Percentiles rank a stretch among this genome's conserved stretches.
Conservation (phyloP, 805 yeast genomes). For the Saccharomycopsis fermentans region DNA sequence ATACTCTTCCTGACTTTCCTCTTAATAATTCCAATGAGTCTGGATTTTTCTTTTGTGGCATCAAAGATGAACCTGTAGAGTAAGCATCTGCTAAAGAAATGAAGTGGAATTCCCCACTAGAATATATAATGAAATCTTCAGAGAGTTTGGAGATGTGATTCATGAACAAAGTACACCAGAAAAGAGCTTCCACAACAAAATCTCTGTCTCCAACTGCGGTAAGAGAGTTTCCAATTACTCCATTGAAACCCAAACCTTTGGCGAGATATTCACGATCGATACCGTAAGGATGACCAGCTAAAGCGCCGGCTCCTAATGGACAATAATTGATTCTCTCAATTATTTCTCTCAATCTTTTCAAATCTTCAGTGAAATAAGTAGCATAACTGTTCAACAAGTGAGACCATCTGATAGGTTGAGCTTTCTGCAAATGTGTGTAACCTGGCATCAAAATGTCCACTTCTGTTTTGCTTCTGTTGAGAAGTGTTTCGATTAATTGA, state of each 20-base stretch:
- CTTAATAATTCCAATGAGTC: constrained; percentile 91
- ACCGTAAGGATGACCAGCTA: constrained; percentile 99
- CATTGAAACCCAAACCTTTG: constrained; percentile 62
- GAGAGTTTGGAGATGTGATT: constrained; percentile 91
- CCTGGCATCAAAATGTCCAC: constrained; percentile 97
- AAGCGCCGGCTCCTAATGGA: constrained; percentile 95
- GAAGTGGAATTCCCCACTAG: constrained; percentile 96
- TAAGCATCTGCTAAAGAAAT: constrained; percentile 91
- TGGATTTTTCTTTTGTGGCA: constrained; percentile 99
- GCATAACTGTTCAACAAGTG: constrained; percentile 96
- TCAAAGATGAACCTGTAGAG: constrained; percentile 94
- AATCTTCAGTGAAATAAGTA: constrained; percentile 86
- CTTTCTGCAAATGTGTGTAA: constrained; percentile 95
- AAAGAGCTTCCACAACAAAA: constrained; percentile 89
- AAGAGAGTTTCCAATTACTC: constrained; percentile 89
- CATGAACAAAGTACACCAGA: constrained; percentile 93
- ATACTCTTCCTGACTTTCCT: constrained; percentile 95
- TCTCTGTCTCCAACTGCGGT: constrained; percentile 98
- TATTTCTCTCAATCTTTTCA: constrained; percentile 72
- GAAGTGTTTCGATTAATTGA: constrained; percentile 55
- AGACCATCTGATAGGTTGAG: constrained; percentile 99
- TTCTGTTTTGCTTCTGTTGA: constrained; percentile 72
- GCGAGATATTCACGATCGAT: constrained; percentile 91
- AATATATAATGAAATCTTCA: constrained; percentile 91
- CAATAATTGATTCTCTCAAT: constrained; percentile 74